phyloP scores from a whole-genome alignment of 257 asterid genomes.

The Solanum sitiens region DNA sequence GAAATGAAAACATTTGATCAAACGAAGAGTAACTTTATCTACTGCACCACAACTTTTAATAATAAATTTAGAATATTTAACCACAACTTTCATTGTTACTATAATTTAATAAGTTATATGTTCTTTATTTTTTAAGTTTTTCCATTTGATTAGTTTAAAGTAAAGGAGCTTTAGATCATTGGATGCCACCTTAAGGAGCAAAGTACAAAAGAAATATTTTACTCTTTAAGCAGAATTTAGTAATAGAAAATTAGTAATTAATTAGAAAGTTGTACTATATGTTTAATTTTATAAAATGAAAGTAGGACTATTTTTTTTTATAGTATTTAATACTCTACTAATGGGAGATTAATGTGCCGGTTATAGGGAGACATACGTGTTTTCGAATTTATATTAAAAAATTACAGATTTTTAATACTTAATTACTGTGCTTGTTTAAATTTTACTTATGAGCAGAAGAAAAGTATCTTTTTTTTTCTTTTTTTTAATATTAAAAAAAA shows the following conservation, averaged over 20 bases:
- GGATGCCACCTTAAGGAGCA: neutral
- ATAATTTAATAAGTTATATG: neutral
- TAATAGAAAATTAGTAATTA: neutral
- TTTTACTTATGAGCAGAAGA: neutral
- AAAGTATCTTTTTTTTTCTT: too few species aligned
- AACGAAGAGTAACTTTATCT: too few species aligned
- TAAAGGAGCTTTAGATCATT: neutral
- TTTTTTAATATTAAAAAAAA: too few species aligned
- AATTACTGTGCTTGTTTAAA: neutral
- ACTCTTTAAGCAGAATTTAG: neutral
- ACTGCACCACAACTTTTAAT: too few species aligned
- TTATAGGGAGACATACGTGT: neutral
- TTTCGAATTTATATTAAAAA: neutral
- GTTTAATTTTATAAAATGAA: neutral
- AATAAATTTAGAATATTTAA: too few species aligned
- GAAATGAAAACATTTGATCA: too few species aligned
- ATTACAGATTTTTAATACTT: too few species aligned
- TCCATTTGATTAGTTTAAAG: neutral
- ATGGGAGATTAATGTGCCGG: neutral
- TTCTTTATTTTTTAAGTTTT: neutral
- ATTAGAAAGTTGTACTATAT: neutral
- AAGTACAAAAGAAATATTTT: neutral
- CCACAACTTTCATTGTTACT: neutral
- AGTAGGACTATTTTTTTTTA: neutral
- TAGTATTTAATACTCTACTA: neutral